phyloP scores from a whole-genome alignment of 2,329 filamentous ascomycete species.

The Fusarium pininemorale region DNA sequence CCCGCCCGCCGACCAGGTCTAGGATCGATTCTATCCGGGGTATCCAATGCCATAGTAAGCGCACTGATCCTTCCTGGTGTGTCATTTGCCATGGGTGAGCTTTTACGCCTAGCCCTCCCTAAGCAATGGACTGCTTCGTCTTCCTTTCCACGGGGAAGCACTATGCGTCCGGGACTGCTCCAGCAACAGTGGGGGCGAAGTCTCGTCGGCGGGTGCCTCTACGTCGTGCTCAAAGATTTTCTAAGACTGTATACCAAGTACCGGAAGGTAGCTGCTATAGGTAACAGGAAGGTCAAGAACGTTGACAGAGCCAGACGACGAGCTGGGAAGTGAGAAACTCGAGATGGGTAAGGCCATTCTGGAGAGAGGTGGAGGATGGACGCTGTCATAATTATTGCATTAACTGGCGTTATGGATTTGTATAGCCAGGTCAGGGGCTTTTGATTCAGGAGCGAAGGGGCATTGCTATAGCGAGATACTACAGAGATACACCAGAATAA shows the following conservation, averaged over 20 bases:
- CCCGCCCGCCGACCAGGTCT: constrained; percentile 48
- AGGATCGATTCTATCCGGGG: constrained; percentile 51
- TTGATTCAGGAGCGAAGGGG: background rate
- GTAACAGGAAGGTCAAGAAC: constrained; percentile 64
- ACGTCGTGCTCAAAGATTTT: constrained; percentile 81
- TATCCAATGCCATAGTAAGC: constrained; percentile 61
- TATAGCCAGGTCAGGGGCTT: constrained; percentile 4
- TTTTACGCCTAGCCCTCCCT: constrained; percentile 75
- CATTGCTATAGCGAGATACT: constrained; percentile 2
- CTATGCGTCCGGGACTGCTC: constrained; percentile 70
- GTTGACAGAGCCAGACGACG: constrained; percentile 50
- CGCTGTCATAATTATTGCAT: constrained; percentile 22
- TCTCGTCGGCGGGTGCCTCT: constrained; percentile 86
- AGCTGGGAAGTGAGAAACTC: constrained; percentile 51
- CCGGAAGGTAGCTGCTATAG: constrained; percentile 65
- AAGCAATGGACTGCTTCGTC: constrained; percentile 67
- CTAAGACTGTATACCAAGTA: constrained; percentile 71
- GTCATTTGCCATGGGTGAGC: constrained; percentile 79
- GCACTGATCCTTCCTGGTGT: constrained; percentile 82
- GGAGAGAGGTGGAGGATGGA: background rate
- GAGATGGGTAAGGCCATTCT: background rate
- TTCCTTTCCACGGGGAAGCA: constrained; percentile 34
- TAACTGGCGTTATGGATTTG: constrained; percentile 29
- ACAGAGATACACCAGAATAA: constrained; percentile 2
- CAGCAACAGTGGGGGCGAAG: constrained; percentile 90